phyloP scores from a whole-genome alignment of 1,284 basidiomycete species.

The Volvariella surrecta region DNA sequence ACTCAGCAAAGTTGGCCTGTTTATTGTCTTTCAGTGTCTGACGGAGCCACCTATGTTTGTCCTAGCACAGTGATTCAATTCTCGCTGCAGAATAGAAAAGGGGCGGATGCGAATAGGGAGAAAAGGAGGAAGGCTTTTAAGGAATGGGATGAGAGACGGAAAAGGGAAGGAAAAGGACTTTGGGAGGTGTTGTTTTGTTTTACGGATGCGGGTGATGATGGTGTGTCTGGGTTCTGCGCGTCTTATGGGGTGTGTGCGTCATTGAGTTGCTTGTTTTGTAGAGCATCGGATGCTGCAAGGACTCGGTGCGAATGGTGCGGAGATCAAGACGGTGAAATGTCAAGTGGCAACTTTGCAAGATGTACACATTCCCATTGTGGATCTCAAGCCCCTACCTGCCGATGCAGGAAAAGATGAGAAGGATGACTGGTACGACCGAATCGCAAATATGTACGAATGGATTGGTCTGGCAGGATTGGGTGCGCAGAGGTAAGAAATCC shows the following conservation, averaged over 20 bases:
- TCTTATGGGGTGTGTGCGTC: no score
- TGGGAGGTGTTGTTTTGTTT: slow-evolving; percentile 38
- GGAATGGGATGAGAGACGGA: slow-evolving; percentile 30
- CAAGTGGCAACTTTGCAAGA: slow-evolving; percentile 4
- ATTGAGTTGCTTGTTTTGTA: no score
- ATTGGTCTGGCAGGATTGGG: slow-evolving; percentile 49
- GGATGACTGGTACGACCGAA: slow-evolving; percentile 42
- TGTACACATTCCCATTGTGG: slow-evolving; percentile 21
- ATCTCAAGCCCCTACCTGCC: slow-evolving; percentile 10
- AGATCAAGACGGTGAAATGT: slow-evolving; percentile 5
- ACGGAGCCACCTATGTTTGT: no score
- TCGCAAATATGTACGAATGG: slow-evolving; percentile 55
- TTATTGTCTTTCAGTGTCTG: slow-evolving; percentile 1
- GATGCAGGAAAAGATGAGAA: slow-evolving; percentile 17
- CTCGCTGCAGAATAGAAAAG: slow-evolving; percentile 27
- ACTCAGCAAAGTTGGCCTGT: no score
- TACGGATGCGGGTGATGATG: slow-evolving; percentile 6
- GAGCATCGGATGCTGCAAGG: no score
- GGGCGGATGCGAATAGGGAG: slow-evolving; percentile 21
- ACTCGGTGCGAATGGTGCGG: no score
- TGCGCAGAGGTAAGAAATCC: slow-evolving; percentile 27
- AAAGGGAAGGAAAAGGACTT: slow-evolving; percentile 20
- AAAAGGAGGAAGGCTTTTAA: slow-evolving; percentile 27
- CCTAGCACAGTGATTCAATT: slow-evolving; percentile 33
- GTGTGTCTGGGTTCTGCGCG: slow-evolving; percentile 10